Base-by-base conservation (phyloP, 1,284 basidiomycete species). In the Leccinum pachyderme region DNA sequence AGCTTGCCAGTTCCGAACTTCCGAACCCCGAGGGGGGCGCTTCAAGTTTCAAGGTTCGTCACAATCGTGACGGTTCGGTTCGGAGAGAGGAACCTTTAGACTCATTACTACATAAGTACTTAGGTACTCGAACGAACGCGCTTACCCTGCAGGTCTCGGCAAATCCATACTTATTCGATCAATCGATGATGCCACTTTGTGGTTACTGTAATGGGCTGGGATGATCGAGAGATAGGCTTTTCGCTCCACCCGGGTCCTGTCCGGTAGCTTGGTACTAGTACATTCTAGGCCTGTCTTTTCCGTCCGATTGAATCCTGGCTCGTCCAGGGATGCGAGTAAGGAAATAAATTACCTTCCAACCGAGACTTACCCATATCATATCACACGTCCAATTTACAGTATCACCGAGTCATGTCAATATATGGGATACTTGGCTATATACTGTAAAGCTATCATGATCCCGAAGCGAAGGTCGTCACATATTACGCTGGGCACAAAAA, bases 361-460 rank as follows among this genome's bases (percentile, higher is more conserved):
- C 18, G 28, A 28, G 31, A 31, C 12, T 39, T 39, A 22, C 18
- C 18, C 18, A 39, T 18, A 39, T 18, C 46, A 22, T 22, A 47
- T 47, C 28, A 47, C 25, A 33, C 5, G 28, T 37, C 33, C 24
- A 29, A 51, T 57, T 56, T 56, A 18, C 18, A 18, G 18, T 18
- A 49, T 25, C 53, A 3, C 27, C 39, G 54, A 28, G 53, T 53
- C 53, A 27, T 22, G 18, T 55, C 37, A 39, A 32, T 48, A 25
- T 32, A 32, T 25, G 18, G 3, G 37, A 22, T 39, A 18, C 18
- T n/a, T 12, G 1, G 11, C 9, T 24, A 24, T n/a, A 24, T 15
- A 25, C 18, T 18, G 18, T 18, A 18, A 18, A 18, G 18, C 18
- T 18, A 18, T 53, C 15, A 7, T 18, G 18, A 39, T 39, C 27